A percentile compares a stretch with the other conserved stretches of the same genome.
These are phyloP conservation scores for Geranium brycei DNA, from an alignment of 345 rosid genomes.

Conservation along the genomic window DNA sequence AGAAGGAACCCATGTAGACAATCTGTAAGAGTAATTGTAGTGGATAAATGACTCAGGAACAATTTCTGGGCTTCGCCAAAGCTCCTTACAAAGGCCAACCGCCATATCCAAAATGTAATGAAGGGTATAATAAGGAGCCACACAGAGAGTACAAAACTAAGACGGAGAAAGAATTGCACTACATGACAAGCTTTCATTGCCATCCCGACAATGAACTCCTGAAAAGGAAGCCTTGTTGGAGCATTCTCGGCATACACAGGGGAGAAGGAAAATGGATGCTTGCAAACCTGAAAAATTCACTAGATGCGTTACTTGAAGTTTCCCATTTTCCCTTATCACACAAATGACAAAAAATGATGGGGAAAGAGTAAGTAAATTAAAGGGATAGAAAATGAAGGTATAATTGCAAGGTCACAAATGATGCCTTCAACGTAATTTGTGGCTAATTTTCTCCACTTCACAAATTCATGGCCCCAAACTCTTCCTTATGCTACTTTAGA, in stretches of 20 bases:
- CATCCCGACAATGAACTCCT: conserved; percentile 95
- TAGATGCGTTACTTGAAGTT: background rate
- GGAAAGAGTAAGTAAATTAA: too few relatives aligned
- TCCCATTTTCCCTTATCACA: background rate
- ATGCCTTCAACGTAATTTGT: background rate
- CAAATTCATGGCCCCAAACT: background rate
- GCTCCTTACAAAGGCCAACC: conserved; percentile 85
- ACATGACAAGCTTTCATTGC: conserved; percentile 92
- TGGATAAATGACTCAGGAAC: conserved; percentile 80
- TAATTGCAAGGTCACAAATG: background rate
- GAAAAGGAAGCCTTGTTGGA: conserved; percentile 94
- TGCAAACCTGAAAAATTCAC: conserved; percentile 58
- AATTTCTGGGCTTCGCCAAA: conserved; percentile 87
- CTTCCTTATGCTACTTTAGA: background rate
- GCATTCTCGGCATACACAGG: conserved; percentile 96
- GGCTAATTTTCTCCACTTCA: background rate
- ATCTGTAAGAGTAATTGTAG: conserved; percentile 78
- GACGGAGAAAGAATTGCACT: conserved; percentile 80
- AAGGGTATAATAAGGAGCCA: conserved; percentile 96
- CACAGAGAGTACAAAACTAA: conserved; percentile 84
- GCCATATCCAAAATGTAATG: conserved; percentile 96
- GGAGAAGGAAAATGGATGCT: conserved; percentile 89
- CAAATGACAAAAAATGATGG: background rate
- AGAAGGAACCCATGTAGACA: conserved; percentile 97
- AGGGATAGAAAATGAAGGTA: background rate